Percentiles rank a stretch among this genome's conserved stretches.
Conservation (phyloP, 768 basidiomycete species). For the Phanerochaete sordida region DNA sequence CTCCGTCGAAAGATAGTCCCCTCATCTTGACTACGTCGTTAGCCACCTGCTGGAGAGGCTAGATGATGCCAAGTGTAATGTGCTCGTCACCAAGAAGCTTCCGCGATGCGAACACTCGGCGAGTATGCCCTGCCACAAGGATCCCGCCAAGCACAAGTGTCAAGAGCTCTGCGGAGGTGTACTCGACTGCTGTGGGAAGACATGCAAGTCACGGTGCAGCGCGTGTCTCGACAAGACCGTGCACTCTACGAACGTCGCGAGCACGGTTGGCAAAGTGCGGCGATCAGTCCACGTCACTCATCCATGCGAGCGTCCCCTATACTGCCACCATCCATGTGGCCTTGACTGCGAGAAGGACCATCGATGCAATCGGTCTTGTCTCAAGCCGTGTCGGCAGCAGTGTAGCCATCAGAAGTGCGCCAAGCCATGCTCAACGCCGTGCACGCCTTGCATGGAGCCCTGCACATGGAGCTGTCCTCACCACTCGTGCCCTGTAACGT, state of each 20-base stretch:
- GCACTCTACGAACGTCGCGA: constrained; percentile 11
- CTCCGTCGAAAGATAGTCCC: neutral
- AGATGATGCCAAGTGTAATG: constrained; percentile 39
- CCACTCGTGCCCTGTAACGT: constrained; percentile 53
- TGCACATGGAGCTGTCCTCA: constrained; percentile 64
- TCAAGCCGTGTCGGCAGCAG: constrained; percentile 44
- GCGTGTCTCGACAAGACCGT: constrained; percentile 37
- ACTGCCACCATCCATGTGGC: constrained; percentile 55
- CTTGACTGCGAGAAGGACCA: constrained; percentile 48
- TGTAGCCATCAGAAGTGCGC: constrained; percentile 53
- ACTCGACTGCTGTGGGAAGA: constrained; percentile 52
- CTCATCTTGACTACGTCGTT: neutral
- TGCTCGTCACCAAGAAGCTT: constrained; percentile 40
- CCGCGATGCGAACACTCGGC: constrained; percentile 52
- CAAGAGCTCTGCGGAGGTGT: constrained; percentile 34
- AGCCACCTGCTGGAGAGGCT: constrained; percentile 48
- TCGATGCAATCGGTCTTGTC: constrained; percentile 45
- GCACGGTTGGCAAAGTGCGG: constrained; percentile 8
- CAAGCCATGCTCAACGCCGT: constrained; percentile 46
- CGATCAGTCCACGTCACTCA: constrained; percentile 41
- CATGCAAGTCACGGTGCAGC: constrained; percentile 46
- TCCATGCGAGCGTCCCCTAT: constrained; percentile 46
- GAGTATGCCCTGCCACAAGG: constrained; percentile 42
- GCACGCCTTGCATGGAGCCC: constrained; percentile 58
- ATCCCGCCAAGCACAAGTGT: constrained; percentile 40